Base-by-base conservation (phyloP, 1,284 basidiomycete species). In the Ustilago nuda region DNA sequence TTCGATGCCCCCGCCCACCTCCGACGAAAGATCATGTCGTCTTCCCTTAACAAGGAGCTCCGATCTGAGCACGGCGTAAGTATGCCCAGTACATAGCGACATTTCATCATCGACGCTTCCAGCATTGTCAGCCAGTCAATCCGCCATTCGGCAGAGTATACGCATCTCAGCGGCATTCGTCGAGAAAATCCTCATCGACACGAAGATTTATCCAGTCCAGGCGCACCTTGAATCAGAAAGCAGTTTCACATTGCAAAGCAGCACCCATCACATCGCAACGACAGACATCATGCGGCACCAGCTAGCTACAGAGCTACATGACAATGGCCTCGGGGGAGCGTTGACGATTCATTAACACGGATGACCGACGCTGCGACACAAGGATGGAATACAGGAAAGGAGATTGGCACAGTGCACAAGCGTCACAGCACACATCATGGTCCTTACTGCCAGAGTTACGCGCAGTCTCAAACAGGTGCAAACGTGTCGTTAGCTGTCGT, bases 1-100 rank as follows among this genome's bases (percentile, higher is more conserved):
- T 85, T 85, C 62, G 72, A 74, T 59, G 83, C 83, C 68, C 82
- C 82, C 61, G 76, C 74, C 43, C 80, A 82, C 79, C 72, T 94
- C 84, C 94, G 95, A 87, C 92, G 96, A 88, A 96, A 94, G 90
- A 95, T 98, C 86, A 97, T 99, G 95, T 95, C 94, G 82, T 94
- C 95, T 74, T 90, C 94, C 66, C 91, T 99, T 77, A 93, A 93
- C 82, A 98, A 98, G 90, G 96, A 98, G 86, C 92, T 99, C 84
- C 92, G 95, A 80, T 88, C 87, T 86, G 93, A 98, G 89, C 90
- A 99, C 91, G 92, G 92, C 87, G 95, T 97, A 87, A 85, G 93
- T 90, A 75, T 79, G 37, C 62, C 7, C 2, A 19, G 15, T 19
- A 45, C 6, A 45, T 15, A 39, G 19, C 48, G 48, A 50, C 23